phyloP scores from a whole-genome alignment of 768 basidiomycete species.

The Heimioporus sp. region DNA sequence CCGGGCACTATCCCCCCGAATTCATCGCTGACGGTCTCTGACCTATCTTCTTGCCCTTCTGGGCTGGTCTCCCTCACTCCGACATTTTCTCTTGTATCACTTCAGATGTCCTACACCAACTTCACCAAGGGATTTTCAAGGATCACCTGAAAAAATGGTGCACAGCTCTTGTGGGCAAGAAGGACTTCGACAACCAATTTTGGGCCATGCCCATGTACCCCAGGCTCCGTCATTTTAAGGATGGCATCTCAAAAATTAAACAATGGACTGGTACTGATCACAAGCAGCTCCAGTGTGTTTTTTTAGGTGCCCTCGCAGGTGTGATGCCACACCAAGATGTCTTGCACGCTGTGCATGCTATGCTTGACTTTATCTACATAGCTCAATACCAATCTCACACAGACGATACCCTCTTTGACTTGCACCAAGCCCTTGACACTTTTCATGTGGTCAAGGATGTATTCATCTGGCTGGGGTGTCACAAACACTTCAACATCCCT shows the following conservation, averaged over 20 bases:
- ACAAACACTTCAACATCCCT: no score
- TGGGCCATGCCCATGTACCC: not conserved
- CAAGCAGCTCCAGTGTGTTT: not conserved
- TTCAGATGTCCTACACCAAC: not conserved
- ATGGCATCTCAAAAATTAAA: not conserved
- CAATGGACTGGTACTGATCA: not conserved
- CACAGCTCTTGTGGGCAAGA: fast-evolving
- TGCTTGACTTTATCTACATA: no score
- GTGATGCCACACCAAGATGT: no score
- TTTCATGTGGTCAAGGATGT: no score
- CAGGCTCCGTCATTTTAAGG: not conserved
- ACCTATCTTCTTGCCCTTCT: not conserved
- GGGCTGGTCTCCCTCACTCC: not conserved
- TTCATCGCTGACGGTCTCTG: not conserved
- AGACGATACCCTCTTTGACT: no score
- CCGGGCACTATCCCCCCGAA: not conserved
- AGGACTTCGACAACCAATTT: not conserved
- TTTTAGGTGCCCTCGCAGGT: not conserved
- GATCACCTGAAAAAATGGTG: conserved; percentile 5
- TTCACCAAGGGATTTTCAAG: not conserved
- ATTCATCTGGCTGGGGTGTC: no score
- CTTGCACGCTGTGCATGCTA: not conserved
- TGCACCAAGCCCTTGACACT: no score
- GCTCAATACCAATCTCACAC: no score
- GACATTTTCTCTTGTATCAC: not conserved